These are phyloP conservation scores for Senecio squalidus DNA, from an alignment of 140 eudicot species.

Conservation along the genomic window DNA sequence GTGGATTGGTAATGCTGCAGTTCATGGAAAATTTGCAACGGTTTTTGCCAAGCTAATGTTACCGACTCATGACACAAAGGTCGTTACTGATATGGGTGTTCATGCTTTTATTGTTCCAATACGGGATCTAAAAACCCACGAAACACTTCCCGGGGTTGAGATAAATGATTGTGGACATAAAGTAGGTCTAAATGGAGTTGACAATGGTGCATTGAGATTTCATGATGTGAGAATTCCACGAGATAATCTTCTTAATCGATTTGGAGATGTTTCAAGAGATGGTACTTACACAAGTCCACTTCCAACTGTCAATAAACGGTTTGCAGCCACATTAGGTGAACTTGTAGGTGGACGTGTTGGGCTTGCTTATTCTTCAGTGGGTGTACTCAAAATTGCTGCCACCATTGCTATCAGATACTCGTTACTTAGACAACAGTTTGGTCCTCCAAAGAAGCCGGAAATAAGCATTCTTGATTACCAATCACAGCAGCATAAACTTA, in stretches of 20 bases:
- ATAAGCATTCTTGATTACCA: conserved; percentile 87
- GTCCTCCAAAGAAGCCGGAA: conserved; percentile 86
- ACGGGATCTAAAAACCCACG: conserved; percentile 67
- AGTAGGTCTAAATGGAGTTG: conserved; percentile 93
- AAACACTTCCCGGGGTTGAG: conserved; percentile 76
- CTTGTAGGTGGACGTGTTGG: conserved; percentile 97
- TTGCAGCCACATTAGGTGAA: conserved; percentile 93
- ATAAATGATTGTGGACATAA: conserved; percentile 94
- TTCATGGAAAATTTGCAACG: conserved; percentile 88
- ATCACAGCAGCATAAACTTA: conserved; percentile 85
- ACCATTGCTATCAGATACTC: conserved; percentile 86
- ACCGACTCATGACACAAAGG: conserved; percentile 66
- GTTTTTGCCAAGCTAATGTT: conserved; percentile 84
- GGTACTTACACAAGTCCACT: conserved; percentile 81
- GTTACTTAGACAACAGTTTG: conserved; percentile 79
- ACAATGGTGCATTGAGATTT: conserved; percentile 84
- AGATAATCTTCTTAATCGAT: conserved; percentile 80
- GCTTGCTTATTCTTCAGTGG: conserved; percentile 85
- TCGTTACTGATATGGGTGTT: conserved; percentile 84
- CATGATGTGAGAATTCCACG: conserved; percentile 79
- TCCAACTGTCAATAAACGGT: conserved; percentile 73
- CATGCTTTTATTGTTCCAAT: conserved; percentile 95
- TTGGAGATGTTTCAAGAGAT: conserved; percentile 88
- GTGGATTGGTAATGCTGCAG: conserved; percentile 99
- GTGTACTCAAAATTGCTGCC: conserved; percentile 76